Evolutionary conservation across 805 yeast genomes (phyloP), one percentile per base, ranked within the genome.

Genomic region (Barnettozyma wickerhamii): DNA sequence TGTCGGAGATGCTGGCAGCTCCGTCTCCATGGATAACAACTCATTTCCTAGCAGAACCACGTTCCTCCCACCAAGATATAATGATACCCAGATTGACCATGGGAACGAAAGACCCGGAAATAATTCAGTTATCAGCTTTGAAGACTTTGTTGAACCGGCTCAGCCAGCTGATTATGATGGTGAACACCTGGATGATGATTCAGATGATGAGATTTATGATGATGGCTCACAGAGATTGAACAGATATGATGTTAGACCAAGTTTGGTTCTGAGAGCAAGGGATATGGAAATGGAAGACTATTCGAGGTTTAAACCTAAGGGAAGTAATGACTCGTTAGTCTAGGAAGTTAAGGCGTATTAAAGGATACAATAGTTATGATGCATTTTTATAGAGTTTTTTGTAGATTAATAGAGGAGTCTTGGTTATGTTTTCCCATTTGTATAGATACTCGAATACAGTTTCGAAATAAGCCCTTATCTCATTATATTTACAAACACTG

Each of bases 251-350:
- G 55, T 50, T 10, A 49, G 56, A 36, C 45, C 51, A 24, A 49
- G 55, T 40, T 29, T 54, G 23, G 36, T 49, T 6, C 10, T 40
- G 2, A 43, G 59, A 24, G 56, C 56, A 10, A 40, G 33, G 26
- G 45, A 54, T 18, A 52, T 54, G 56, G 56, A 52, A 30, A 12
- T 30, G 18, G 59, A 54, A 32, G 55, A 54, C 26, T 55, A 55
- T 33, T 50, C 50, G 5, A 19, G 35, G 10, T 39, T 38, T 21
- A 30, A 14, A 24, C 31, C 43, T 3, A 30, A 18, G 27, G 23
- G 23, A 6, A 31, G n/a, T 4, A 30, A 15, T 26, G 37, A 36
- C 10, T 28, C 27, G 21, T 18, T 32, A 29, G 37, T 35, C 10
- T 35, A 12, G 23, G 3, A 10, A 7, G 24, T 4, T 4, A 4